phyloP scores from a whole-genome alignment of 306 rosid species.

The Astragalus membranaceus region DNA sequence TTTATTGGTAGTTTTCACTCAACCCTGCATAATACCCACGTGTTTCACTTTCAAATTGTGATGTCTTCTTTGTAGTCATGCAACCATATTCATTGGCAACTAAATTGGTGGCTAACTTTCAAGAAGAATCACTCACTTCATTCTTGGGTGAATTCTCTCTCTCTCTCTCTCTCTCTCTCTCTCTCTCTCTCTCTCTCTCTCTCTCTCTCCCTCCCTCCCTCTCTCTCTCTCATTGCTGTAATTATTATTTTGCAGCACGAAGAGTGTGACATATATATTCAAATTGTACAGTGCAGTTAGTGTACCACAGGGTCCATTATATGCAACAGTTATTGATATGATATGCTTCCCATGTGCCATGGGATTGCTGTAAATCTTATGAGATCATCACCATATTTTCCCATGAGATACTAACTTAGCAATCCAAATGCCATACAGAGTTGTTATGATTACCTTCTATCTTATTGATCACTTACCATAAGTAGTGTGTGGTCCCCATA shows the following conservation, averaged over 20 bases:
- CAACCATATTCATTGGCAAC: too few relatives aligned
- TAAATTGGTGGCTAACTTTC: too few relatives aligned
- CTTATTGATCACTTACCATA: slow-evolving; percentile 24
- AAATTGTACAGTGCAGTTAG: background rate
- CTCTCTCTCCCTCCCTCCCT: too few relatives aligned
- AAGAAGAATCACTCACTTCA: too few relatives aligned
- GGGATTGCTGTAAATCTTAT: slow-evolving; percentile 40
- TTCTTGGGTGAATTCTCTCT: too few relatives aligned
- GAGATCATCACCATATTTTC: slow-evolving; percentile 20
- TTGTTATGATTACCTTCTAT: slow-evolving; percentile 35
- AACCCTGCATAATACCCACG: too few relatives aligned
- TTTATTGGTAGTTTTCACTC: too few relatives aligned
- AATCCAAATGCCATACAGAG: slow-evolving; percentile 25
- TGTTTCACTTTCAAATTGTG: too few relatives aligned
- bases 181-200: too few relatives aligned
- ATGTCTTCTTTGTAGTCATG: too few relatives aligned
- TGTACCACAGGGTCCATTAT: slow-evolving; percentile 22
- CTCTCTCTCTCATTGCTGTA: too few relatives aligned
- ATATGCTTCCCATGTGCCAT: slow-evolving; percentile 47
- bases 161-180: too few relatives aligned
- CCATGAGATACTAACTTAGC: slow-evolving; percentile 10
- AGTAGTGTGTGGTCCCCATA: slow-evolving; percentile 33
- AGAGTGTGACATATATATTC: background rate
- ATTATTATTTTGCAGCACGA: slow-evolving; percentile 1
- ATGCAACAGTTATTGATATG: slow-evolving; percentile 22